Evolutionary conservation across 192 early-diverging fungal genomes (phyloP).

Genomic region (Gamsiella multidivaricata): DNA sequence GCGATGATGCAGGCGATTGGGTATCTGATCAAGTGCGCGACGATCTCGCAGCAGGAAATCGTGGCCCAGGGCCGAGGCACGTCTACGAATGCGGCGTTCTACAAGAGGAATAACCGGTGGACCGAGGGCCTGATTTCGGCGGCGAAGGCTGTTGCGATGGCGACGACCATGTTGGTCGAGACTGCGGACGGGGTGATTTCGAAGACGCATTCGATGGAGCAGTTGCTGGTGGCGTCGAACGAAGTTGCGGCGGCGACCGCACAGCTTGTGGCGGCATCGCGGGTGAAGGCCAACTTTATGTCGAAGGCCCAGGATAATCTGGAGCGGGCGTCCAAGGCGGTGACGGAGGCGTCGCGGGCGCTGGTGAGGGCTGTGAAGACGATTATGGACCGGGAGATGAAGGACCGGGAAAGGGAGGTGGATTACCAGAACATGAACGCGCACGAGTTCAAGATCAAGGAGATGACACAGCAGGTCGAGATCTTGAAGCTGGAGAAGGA

Average conservation of each 20-base stretch:
- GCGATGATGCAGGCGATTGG: conserved; percentile 95
- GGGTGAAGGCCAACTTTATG: conserved; percentile 94
- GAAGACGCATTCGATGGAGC: conserved; percentile 90
- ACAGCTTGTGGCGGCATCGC: conserved; percentile 94
- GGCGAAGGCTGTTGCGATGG: conserved; percentile 93
- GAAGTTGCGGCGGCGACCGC: conserved; percentile 97
- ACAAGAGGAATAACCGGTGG: conserved; percentile 99
- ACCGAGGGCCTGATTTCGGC: conserved; percentile 98
- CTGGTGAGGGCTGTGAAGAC: conserved; percentile 95
- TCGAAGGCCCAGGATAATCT: conserved; percentile 92
- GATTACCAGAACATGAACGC: conserved; percentile 82
- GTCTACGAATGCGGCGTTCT: conserved; percentile 87
- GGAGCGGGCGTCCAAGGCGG: conserved; percentile 92
- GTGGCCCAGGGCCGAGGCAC: conserved; percentile 90
- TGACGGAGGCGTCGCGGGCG: conserved; percentile 90
- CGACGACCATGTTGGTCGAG: conserved; percentile 93
- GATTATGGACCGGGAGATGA: conserved; percentile 78
- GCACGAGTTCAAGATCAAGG: conserved; percentile 94
- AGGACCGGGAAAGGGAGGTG: conserved; percentile 66
- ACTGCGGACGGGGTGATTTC: conserved; percentile 95
- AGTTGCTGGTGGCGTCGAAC: conserved; percentile 98
- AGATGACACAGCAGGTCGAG: conserved; percentile 99
- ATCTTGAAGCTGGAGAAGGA: conserved; percentile 97
- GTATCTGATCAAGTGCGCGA: conserved; percentile 93
- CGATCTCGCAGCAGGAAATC: conserved; percentile 96